Evolutionary conservation across 2,329 filamentous ascomycete genomes (phyloP), one percentile per base, ranked within the genome.

Genomic region (Cladophialophora chaetospira): DNA sequence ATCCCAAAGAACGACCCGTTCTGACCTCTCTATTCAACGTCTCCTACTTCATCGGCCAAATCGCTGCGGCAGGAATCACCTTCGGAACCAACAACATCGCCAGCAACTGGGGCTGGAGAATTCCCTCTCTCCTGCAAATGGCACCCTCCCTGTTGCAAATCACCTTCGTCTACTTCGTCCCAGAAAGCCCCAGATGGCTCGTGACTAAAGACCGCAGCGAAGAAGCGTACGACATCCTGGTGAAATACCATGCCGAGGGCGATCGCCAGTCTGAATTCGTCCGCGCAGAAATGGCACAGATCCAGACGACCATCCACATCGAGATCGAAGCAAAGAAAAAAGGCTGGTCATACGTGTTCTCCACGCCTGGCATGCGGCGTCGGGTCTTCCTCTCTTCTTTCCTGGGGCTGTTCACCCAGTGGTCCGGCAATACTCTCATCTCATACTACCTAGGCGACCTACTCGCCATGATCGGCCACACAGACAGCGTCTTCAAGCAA

Each of bases 1-100:
- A 85, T 65, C 83, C 83, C 2, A 85, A 83, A 66, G 82, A 85
- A 68, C 80, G 83, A 59, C 75, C 82, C 0, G 73, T 81, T n/a
- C 63, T 85, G 51, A 85, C 82, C 1, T 83, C 81, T 5, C 71
- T 84, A 1, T 85, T 85, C 74, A 85, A 85, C 64, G 78, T 81
- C 1, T 82, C 79, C 1, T 83, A 81, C 67, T 84, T 81, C 58
- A 71, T 83, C 56, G 81, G 55, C 23, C 55, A 58, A 49, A 58
- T 83, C 42, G 62, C 76, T 31, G 73, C 73, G 3, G 72, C 73
- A 3, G 76, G 74, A 70, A 58, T 70, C 2, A 73, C 72, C 1
- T 76, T 71, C 55, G 74, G 74, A 23, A 77, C 75, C 0, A 67
- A 69, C 49, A 67, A 68, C 25, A 70, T 72, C 33, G 3, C 33